Evolutionary conservation across 768 basidiomycete genomes (phyloP).

Genomic region (Lactifluus pinguis): DNA sequence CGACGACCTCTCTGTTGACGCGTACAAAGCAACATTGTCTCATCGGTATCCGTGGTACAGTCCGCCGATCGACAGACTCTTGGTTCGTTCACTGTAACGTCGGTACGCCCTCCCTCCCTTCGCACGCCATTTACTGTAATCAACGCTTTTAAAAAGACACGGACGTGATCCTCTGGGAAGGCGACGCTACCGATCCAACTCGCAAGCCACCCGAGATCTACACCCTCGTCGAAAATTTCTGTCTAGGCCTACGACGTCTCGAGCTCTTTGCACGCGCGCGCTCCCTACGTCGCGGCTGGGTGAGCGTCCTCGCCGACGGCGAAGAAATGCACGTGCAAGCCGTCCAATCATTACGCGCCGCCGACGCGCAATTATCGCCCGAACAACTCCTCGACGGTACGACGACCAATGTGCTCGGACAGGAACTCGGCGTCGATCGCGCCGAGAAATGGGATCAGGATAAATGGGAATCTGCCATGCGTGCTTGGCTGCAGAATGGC

Average conservation of each 20-base stretch:
- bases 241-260: slow-evolving; percentile 83
- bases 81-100: slow-evolving; percentile 99
- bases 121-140: not conserved
- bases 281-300: slow-evolving; percentile 81
- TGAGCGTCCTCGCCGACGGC: slow-evolving; percentile 66
- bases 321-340: slow-evolving; percentile 45
- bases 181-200: slow-evolving; percentile 74
- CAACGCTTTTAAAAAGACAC: slow-evolving; percentile 47
- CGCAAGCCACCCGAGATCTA: slow-evolving; percentile 94
- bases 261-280: slow-evolving; percentile 76
- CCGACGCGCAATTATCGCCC: slow-evolving; percentile 20
- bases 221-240: slow-evolving; percentile 94
- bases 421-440: slow-evolving; percentile 12
- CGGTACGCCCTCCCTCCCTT: slow-evolving; percentile 41
- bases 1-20: slow-evolving; percentile 77
- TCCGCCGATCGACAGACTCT: slow-evolving; percentile 86
- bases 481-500: slow-evolving; percentile 37
- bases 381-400: slow-evolving; percentile 30
- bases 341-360: slow-evolving; percentile 19
- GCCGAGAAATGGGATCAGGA: slow-evolving; percentile 52
- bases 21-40: slow-evolving; percentile 94
- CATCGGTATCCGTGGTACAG: slow-evolving; percentile 96
- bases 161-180: slow-evolving; percentile 96
- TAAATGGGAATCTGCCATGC: slow-evolving; percentile 55
- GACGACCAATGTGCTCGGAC: slow-evolving; percentile 23